Percentiles rank a stretch among this genome's conserved stretches.
Conservation (phyloP, 331 rosid species). For the Cydonia oblonga region DNA sequence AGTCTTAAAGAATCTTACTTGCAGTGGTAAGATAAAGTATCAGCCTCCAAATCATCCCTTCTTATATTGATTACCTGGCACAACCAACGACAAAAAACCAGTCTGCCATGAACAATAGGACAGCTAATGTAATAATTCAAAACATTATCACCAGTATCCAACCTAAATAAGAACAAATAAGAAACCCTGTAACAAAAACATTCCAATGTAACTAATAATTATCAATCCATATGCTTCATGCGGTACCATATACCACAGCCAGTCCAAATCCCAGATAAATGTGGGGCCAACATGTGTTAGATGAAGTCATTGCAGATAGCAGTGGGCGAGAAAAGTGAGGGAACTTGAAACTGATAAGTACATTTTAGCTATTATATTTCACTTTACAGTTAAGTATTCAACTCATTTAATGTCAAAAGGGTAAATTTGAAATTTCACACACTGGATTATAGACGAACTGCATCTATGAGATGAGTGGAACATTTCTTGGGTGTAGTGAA, state of each 20-base stretch:
- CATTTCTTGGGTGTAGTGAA: not conserved
- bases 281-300: not conserved
- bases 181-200: not conserved
- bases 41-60: constrained; percentile 46
- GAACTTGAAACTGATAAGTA: not conserved
- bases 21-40: constrained; percentile 84
- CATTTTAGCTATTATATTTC: not conserved
- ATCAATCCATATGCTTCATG: not conserved
- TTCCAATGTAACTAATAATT: not conserved
- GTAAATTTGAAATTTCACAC: not conserved
- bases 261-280: not conserved
- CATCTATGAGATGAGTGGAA: not conserved
- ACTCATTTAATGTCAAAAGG: not conserved
- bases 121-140: not conserved
- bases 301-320: not conserved
- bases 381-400: not conserved
- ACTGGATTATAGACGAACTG: not conserved
- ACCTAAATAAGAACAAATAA: not conserved
- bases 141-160: not conserved
- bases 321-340: not conserved
- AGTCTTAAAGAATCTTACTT: constrained; percentile 38
- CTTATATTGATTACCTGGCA: constrained; percentile 48
- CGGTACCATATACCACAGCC: not conserved
- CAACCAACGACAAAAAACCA: not conserved
- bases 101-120: not conserved